phyloP scores from a whole-genome alignment of 2,329 filamentous ascomycete genomes.

The Plenodomus tracheiphilus region DNA sequence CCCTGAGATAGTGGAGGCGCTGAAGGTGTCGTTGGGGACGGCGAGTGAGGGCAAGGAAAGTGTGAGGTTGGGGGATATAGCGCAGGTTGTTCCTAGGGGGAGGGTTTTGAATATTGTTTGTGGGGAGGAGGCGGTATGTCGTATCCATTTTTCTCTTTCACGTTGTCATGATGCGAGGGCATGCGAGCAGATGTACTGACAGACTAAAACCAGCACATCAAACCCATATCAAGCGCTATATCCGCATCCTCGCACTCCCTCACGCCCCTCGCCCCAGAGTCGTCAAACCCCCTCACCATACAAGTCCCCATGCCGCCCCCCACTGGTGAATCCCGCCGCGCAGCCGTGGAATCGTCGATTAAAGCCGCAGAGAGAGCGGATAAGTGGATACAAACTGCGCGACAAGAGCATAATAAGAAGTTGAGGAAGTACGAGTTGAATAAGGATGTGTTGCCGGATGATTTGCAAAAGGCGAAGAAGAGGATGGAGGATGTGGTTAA shows the following conservation, averaged over 20 bases:
- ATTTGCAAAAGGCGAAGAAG: constrained; percentile 53
- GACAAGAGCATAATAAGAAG: constrained; percentile 55
- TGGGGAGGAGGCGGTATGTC: constrained; percentile 64
- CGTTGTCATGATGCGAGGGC: too few species aligned
- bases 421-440: constrained; percentile 49
- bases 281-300: constrained; percentile 55
- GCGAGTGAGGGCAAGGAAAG: constrained; percentile 51
- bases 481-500: constrained; percentile 57
- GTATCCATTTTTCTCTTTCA: not conserved
- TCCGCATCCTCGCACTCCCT: constrained; percentile 55
- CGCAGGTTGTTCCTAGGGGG: constrained; percentile 68
- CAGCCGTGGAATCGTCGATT: constrained; percentile 43
- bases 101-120: constrained; percentile 64
- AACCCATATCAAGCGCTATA: constrained; percentile 58
- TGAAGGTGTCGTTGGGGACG: constrained; percentile 62
- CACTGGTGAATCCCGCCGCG: constrained; percentile 58
- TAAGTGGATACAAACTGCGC: constrained; percentile 47
- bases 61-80: constrained; percentile 63
- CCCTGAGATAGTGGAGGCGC: constrained; percentile 61
- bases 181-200: too few species aligned
- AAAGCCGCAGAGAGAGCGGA: constrained; percentile 50
- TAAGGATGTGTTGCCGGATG: constrained; percentile 51
- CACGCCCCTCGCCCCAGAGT: constrained; percentile 55
- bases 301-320: constrained; percentile 61
- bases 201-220: constrained; percentile 62